These are phyloP conservation scores for Flaveria brownii DNA, from an alignment of 129 eudicot genomes.

Conservation along the genomic window DNA sequence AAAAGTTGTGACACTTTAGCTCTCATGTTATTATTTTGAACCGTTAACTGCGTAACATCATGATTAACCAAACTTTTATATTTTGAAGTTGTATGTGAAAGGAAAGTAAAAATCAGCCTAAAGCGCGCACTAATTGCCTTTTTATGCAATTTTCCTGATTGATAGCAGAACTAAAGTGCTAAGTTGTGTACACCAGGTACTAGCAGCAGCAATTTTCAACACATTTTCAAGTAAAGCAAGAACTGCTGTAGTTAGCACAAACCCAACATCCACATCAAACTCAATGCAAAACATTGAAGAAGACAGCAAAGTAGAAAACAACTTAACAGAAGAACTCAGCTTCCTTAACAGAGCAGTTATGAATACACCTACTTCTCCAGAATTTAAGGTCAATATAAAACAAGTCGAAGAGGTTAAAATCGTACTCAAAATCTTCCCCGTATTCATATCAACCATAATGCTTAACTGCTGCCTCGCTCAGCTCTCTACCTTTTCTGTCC, in stretches of 20 bases:
- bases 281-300: slow-evolving; percentile 30
- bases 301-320: slow-evolving; percentile 23
- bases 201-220: slow-evolving; percentile 56
- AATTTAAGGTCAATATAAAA: slow-evolving; percentile 51
- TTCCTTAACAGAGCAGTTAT: slow-evolving; percentile 51
- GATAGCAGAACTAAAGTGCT: slow-evolving; percentile 2
- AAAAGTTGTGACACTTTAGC: too few species aligned
- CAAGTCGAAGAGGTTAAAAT: slow-evolving; percentile 75
- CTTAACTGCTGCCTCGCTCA: slow-evolving; percentile 96
- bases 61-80: too few species aligned
- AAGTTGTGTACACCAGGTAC: slow-evolving; percentile 49
- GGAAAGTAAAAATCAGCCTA: neutral
- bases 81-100: neutral
- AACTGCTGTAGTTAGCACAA: slow-evolving; percentile 44
- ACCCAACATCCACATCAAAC: slow-evolving; percentile 30
- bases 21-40: too few species aligned
- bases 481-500: slow-evolving; percentile 89
- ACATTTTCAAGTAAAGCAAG: slow-evolving; percentile 39
- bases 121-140: neutral
- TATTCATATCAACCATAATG: slow-evolving; percentile 72
- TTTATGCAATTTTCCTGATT: neutral
- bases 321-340: slow-evolving; percentile 33
- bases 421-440: slow-evolving; percentile 66
- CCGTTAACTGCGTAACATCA: too few species aligned
- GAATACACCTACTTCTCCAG: slow-evolving; percentile 33